These are phyloP conservation scores for Tuber aestivum DNA, from an alignment of 495 filamentous ascomycete genomes.

Conservation along the genomic window DNA sequence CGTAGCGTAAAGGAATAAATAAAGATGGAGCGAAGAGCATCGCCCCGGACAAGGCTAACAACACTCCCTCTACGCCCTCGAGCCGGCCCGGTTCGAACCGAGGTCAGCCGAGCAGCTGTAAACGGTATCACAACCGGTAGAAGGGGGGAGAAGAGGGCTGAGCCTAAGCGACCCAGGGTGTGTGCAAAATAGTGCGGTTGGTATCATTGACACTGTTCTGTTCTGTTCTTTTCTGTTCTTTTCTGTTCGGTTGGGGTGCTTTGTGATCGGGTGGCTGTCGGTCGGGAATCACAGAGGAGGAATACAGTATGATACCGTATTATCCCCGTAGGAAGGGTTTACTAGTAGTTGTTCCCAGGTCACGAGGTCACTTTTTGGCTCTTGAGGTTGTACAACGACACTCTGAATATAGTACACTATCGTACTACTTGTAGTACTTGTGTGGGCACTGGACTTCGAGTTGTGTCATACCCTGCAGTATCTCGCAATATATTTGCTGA, in stretches of 20 bases:
- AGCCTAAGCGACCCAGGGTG: background rate
- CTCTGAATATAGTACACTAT: too few relatives aligned
- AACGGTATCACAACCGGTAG: background rate
- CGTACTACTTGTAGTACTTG: too few relatives aligned
- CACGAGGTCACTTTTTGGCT: background rate
- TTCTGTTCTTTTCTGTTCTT: background rate
- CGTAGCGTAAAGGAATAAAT: background rate
- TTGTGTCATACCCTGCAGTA: too few relatives aligned
- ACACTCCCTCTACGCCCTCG: background rate
- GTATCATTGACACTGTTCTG: background rate
- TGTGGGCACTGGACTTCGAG: too few relatives aligned
- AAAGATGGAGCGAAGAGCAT: background rate
- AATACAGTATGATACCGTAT: too few relatives aligned
- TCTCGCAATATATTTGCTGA: background rate
- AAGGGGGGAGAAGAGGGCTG: background rate
- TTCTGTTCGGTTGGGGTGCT: background rate
- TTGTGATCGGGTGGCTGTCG: background rate
- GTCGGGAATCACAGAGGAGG: background rate
- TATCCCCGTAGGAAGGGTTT: too few relatives aligned
- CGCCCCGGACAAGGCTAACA: background rate
- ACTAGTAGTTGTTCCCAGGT: background rate
- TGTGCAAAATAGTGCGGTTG: background rate
- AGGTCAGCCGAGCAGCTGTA: background rate
- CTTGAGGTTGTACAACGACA: background rate
- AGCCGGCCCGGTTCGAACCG: background rate